Base-by-base conservation (phyloP, 441 rosid genomes). In the Eruca vesicaria region DNA sequence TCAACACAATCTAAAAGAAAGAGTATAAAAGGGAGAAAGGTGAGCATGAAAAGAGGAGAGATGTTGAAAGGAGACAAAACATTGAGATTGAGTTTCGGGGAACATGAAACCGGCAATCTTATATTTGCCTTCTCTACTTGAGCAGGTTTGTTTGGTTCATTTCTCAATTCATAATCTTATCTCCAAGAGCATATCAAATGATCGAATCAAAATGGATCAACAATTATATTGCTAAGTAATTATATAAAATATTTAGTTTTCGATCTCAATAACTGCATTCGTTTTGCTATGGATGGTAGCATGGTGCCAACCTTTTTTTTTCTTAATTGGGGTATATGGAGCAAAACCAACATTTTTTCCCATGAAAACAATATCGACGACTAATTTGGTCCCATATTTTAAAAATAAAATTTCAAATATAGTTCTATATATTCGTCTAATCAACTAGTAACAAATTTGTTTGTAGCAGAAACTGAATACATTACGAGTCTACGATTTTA, bases 21-120 rank as follows among this genome's bases (percentile, higher is more conserved):
- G 69, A 67, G 81, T 78, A 55, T n/a, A 68, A 63, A 63, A 56
- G 29, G 67, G 81, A 68, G 66, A 78, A 78, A 78, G 78, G 81
- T 78, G 66, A 58, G 78, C 81, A 63, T 73, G 36, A 68, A 78
- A 73, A 32, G 71, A 43, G 81, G 78, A 68, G 74, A n/a, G n/a
- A n/a, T 78, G 81, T 78, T 68, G 71, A 73, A 73, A 63, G 57
- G 63, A 68, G 81, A 78, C 81, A 78, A 68, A 78, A 58, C 81
- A 73, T 73, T 63, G 75, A 68, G 75, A 73, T 73, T 45, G 32
- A 70, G 63, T 60, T 63, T 62, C 28, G 6, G 81, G 81, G 75
- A 56, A 73, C 81, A 78, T 73, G 63, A 28, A 68, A 73, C 71
- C 74, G 81, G 78, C 78, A 78, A 73, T 78, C 60, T 53, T 43